Base-by-base conservation (phyloP, 768 basidiomycete genomes). In the Mycena galericulata region DNA sequence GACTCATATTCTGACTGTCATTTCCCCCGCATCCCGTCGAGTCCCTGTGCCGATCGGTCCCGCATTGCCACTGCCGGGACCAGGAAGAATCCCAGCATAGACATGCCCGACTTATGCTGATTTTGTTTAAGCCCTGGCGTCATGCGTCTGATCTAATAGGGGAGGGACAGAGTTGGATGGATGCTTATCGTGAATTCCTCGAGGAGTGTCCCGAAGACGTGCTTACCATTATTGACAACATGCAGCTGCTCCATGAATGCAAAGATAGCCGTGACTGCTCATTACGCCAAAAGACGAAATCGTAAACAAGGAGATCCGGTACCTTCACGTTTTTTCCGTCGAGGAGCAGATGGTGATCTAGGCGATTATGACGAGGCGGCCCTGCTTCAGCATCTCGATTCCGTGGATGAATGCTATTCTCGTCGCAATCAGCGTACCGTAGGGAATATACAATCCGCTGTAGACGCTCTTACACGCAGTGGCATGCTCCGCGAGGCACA, bases 41-140 rank as follows among this genome's bases (percentile, higher is more conserved):
- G 58, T 60, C 5, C 58, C 58, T 32, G 58, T 60, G 20, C 58
- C 58, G 12, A 32, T 43, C 17, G 58, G 58, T 2, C 32, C 41
- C 7, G 45, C 12, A 3, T n/a, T 60, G 3, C 58, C 58, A 4
- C 43, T n/a, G 58, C 15, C 43, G 58, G 5, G 58, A 60, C 26
- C 40, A 17, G 4, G 40, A 32, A 2, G 58, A 41, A 3, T 17
- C 26, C 3, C 4, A 14, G 7, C 20, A 17, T 12, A 10, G 46
- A 7, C 46, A 32, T 32, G 22, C 22, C 6, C 75, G 79, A 24
- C 72, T 79, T 29, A 34, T 78, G 27, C 63, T 79, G 0, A 75
- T 79, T 14, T 62, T 81, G 47, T 76, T 80, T 72, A 80, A 79
- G 24, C 69, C 69, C 20, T 63, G 59, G 63, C 41, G 32, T 0